phyloP scores from a whole-genome alignment of 331 rosid genomes.

The Malus hybrid region DNA sequence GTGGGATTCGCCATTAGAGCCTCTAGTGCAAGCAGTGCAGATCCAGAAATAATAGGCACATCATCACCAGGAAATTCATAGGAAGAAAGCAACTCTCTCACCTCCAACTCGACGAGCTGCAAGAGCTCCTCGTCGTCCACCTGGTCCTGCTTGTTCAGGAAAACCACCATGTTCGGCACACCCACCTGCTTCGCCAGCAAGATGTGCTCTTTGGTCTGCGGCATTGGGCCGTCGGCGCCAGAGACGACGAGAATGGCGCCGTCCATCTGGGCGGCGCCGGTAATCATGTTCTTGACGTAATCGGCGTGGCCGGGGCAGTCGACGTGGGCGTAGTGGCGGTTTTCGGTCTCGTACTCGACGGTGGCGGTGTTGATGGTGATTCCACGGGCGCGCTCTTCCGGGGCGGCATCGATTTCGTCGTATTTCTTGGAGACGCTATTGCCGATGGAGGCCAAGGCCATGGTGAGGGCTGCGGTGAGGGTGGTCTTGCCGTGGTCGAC shows the following conservation, averaged over 20 bases:
- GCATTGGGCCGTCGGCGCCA: conserved; percentile 97
- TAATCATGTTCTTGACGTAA: conserved; percentile 87
- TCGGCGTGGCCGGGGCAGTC: conserved; percentile 98
- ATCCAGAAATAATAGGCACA: conserved; percentile 71
- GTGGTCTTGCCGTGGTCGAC: conserved; percentile 97
- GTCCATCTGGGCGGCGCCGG: conserved; percentile 95
- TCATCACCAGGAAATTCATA: conserved; percentile 94
- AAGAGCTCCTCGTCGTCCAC: conserved; percentile 88
- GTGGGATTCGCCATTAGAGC: conserved; percentile 74
- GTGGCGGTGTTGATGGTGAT: conserved; percentile 90
- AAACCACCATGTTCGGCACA: conserved; percentile 87
- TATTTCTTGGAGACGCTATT: conserved; percentile 69
- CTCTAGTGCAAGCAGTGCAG: conserved; percentile 74
- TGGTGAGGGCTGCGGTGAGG: conserved; percentile 88
- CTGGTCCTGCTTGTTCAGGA: conserved; percentile 80
- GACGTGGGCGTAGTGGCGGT: conserved; percentile 85
- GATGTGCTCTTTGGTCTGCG: conserved; percentile 85
- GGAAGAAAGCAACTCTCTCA: conserved; percentile 72
- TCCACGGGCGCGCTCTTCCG: conserved; percentile 85
- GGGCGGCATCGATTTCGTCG: conserved; percentile 92
- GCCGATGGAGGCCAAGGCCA: conserved; percentile 77
- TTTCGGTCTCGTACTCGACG: conserved; percentile 88
- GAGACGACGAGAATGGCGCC: conserved; percentile 89
- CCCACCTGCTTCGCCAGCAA: conserved; percentile 85
- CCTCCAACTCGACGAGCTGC: conserved; percentile 78